Base-by-base conservation (phyloP, 1,139 yeast species). In the Nakaseomyces sp. region DNA sequence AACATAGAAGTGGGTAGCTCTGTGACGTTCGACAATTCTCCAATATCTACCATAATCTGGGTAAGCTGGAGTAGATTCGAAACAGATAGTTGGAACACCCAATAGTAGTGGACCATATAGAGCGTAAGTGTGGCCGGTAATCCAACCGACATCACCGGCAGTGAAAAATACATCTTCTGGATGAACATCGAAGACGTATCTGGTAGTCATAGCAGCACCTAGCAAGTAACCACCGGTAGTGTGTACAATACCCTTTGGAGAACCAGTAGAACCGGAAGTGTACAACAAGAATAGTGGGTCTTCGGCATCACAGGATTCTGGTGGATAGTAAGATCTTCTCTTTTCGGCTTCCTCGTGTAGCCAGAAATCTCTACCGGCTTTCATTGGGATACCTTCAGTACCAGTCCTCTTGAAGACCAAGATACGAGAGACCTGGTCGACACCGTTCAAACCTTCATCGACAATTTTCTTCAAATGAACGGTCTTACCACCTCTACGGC, bases 61-160 rank as follows among this genome's bases (percentile, higher is more conserved):
- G 70, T 86, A 89, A 33, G 96, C 96, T 48, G 98, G 98, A 18
- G 98, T 91, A 52, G 96, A 95, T 72, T 91, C 98, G 60, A 91
- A 91, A 49, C 91, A 87, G 52, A 91, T 79, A 29, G 96, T 80
- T 44, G 97, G 84, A 47, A 87, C 81, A 66, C 98, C 98, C 47
- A 87, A 73, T 43, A 79, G 68, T 58, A 91, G 76, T 46, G 98
- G 97, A 51, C 97, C 97, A 64, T 91, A 91, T 50, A 89, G 72
- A 30, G 95, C 96, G 62, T 91, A 91, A 31, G 97, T 83, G 69
- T 91, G 98, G 57, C 98, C 98, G 35, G 98, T 91, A 64, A 91
- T 91, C 98, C 98, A 91, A 65, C 98, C 98, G 44, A 91, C 95
- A 67, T 91, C 98, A 65, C 97, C 97, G 44, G 97, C 96, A 43